Conservation (phyloP, 2,329 filamentous ascomycete species). For the Fusarium albosuccineum region DNA sequence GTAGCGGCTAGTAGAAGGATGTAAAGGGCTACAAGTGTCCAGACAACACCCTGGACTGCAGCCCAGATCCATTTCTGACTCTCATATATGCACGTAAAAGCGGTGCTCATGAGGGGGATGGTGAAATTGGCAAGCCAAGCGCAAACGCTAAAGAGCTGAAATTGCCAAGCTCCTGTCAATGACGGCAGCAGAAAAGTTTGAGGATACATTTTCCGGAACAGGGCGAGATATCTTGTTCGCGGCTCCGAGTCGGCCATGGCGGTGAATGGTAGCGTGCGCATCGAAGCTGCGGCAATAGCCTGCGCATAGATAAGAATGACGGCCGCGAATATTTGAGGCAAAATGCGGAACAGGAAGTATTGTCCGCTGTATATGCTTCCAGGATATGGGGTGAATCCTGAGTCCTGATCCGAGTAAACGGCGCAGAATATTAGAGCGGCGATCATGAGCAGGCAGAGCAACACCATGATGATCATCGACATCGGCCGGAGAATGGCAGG, state of each 20-base stretch:
- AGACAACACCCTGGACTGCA: slow-evolving; percentile 80
- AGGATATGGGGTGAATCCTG: slow-evolving; percentile 76
- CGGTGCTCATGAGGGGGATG: slow-evolving; percentile 82
- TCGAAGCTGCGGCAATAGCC: slow-evolving; percentile 78
- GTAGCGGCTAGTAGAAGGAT: slow-evolving; percentile 72
- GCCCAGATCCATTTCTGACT: slow-evolving; percentile 81
- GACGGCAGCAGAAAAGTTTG: slow-evolving; percentile 74
- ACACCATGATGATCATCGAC: slow-evolving; percentile 71
- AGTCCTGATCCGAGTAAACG: slow-evolving; percentile 71
- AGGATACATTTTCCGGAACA: slow-evolving; percentile 78
- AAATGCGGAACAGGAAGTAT: slow-evolving; percentile 89
- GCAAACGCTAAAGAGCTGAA: slow-evolving; percentile 74
- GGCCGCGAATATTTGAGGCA: slow-evolving; percentile 82
- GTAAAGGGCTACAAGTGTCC: slow-evolving; percentile 83
- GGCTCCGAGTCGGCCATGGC: slow-evolving; percentile 77
- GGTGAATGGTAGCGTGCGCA: slow-evolving; percentile 82
- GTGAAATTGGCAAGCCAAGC: slow-evolving; percentile 86
- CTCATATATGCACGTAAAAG: slow-evolving; percentile 75
- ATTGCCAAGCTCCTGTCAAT: slow-evolving; percentile 71
- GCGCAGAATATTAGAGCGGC: slow-evolving; percentile 79
- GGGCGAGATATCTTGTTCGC: slow-evolving; percentile 70
- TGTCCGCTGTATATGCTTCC: slow-evolving; percentile 75
- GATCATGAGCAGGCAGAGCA: slow-evolving; percentile 77
- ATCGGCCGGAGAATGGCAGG: slow-evolving; percentile 78
- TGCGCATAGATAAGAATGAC: slow-evolving; percentile 82